Evolutionary conservation across 768 basidiomycete species (phyloP), one percentile per base, ranked within the genome.

Genomic region (Kwoniella botswanensis): DNA sequence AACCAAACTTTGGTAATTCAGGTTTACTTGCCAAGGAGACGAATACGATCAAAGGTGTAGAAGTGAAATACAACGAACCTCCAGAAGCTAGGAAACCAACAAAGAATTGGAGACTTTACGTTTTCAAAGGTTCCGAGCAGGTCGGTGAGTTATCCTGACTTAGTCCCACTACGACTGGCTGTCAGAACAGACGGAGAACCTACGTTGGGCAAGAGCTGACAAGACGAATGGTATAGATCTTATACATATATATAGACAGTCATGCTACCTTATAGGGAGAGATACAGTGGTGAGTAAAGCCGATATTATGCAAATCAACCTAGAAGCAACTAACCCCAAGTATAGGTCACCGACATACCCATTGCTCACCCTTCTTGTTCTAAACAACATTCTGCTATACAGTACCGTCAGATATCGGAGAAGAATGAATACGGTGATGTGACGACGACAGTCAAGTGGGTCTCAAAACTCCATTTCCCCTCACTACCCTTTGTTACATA

Each of bases 51-150:
- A 77, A 83, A 63, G 86, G 86, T 10, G 85, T 86, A 4, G 89
- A 97, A 55, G 86, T 99, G 72, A 99, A 98, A 84, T 99, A 99
- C 83, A 95, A 98, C 72, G 97, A 99, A 83, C 97, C 97, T 17
- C 94, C 97, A 6, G 97, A 99, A 86, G 97, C 96, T 35, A 86
- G 97, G 74, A 98, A 95, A 80, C 96, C 97, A 11, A 84, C 87
- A 4, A 84, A 92, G 43, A 92, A 92, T 18, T 98, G 97, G 97
- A 87, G 97, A 81, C 80, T 99, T 71, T 99, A 98, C 80, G 95
- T 98, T 43, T 99, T 98, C 88, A 98, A 98, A 84, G 96, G 92
- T 22, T 88, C 87, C 64, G 94, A 97, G 76, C 92, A 98, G 87
- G 86, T 90, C 61, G 95, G 96, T 96, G 80, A 83, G 92, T 86